Percentiles rank a stretch among this genome's conserved stretches.
These are phyloP conservation scores for Cicer arietinum DNA, from an alignment of 306 rosid genomes.

Conservation along the genomic window DNA sequence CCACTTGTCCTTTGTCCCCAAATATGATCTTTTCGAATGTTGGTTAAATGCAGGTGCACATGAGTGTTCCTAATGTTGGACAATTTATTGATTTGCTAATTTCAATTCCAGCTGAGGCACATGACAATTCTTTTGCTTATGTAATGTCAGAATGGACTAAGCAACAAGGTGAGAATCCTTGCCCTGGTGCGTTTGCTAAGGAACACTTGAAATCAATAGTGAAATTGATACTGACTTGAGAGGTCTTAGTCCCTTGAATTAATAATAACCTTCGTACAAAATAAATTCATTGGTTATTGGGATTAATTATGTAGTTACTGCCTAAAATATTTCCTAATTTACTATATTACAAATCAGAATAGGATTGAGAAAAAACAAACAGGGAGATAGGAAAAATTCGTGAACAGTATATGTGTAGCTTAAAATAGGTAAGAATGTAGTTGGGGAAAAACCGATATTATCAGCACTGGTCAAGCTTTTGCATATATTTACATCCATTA, in stretches of 20 bases:
- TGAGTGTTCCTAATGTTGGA: slow-evolving; percentile 86
- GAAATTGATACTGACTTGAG: not conserved
- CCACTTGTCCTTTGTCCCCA: not conserved
- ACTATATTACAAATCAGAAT: not conserved
- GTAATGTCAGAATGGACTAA: slow-evolving; percentile 94
- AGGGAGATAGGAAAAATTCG: not conserved
- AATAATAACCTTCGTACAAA: not conserved
- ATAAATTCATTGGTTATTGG: not conserved
- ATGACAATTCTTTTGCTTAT: slow-evolving; percentile 73
- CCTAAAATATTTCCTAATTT: not conserved
- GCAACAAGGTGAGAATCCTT: slow-evolving; percentile 75
- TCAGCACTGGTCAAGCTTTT: not conserved
- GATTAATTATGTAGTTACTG: not conserved
- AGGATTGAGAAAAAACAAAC: not conserved
- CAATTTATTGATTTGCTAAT: slow-evolving; percentile 84
- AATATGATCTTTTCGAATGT: slow-evolving; percentile 24
- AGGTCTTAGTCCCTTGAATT: slow-evolving; percentile 2
- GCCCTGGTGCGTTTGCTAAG: slow-evolving; percentile 29
- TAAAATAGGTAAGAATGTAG: not conserved
- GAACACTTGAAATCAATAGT: not conserved
- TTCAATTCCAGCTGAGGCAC: slow-evolving; percentile 76
- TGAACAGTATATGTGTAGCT: not conserved
- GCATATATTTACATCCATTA: not conserved
- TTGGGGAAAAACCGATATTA: not conserved
- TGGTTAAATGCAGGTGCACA: slow-evolving; percentile 71